These are phyloP conservation scores for Phaseolus lunatus DNA, from an alignment of 306 rosid species.

Conservation along the genomic window DNA sequence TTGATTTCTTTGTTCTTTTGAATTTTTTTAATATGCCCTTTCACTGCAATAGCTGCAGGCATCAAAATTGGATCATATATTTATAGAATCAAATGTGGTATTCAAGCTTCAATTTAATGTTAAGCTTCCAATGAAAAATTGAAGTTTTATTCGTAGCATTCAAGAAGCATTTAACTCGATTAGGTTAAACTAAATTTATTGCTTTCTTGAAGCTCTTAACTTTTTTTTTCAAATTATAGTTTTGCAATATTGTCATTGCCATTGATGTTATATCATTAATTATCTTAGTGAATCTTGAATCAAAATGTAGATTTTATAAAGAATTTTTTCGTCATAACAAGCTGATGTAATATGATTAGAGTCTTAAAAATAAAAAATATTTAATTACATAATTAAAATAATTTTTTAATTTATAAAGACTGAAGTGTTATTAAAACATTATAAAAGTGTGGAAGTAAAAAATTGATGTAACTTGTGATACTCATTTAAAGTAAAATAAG, in stretches of 20 bases:
- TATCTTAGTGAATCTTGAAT: no score
- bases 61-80: slow-evolving; percentile 40
- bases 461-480: no score
- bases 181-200: slow-evolving; percentile 24
- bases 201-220: neutral
- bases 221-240: neutral
- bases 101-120: slow-evolving; percentile 21
- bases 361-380: no score
- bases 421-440: no score
- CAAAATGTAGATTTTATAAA: no score
- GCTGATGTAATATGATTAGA: no score
- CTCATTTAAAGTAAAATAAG: no score
- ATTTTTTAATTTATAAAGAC: no score
- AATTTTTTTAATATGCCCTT: neutral
- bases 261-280: neutral
- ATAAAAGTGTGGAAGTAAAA: no score
- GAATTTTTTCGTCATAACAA: no score
- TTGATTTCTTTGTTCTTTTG: neutral
- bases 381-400: no score
- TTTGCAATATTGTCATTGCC: neutral
- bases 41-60: slow-evolving; percentile 40
- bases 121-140: slow-evolving; percentile 35
- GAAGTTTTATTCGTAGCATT: slow-evolving; percentile 20
- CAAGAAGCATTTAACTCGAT: neutral
- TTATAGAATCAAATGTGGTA: slow-evolving; percentile 49